phyloP scores from a whole-genome alignment of 2,329 filamentous ascomycete genomes.

The Cadophora sp. region DNA sequence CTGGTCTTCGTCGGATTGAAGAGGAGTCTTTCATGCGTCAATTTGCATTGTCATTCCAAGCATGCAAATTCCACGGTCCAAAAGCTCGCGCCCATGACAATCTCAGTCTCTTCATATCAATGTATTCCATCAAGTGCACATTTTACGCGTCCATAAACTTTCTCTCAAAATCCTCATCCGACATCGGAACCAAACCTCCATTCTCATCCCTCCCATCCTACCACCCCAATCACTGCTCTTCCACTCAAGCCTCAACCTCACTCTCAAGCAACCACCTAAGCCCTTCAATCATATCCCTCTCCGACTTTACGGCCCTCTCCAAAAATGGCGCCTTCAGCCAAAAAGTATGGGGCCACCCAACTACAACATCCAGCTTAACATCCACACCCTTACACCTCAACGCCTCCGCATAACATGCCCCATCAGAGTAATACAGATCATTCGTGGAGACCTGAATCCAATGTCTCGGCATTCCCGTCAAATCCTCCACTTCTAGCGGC shows the following conservation, averaged over 20 bases:
- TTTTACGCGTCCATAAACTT: not conserved
- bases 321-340: conserved; percentile 56
- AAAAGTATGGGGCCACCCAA: conserved; percentile 59
- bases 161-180: not conserved
- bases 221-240: not conserved
- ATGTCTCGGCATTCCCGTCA: conserved; percentile 47
- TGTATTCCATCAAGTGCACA: too few relatives aligned
- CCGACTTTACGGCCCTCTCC: conserved; percentile 50
- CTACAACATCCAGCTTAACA: conserved; percentile 52
- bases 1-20: too few relatives aligned
- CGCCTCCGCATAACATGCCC: conserved; percentile 55
- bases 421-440: conserved; percentile 59
- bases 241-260: conserved; percentile 7
- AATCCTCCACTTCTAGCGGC: conserved; percentile 45
- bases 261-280: conserved; percentile 49
- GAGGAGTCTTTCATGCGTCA: too few relatives aligned
- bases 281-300: conserved; percentile 52
- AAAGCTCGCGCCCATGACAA: too few relatives aligned
- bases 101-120: too few relatives aligned
- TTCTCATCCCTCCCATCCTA: too few relatives aligned
- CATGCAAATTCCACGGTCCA: too few relatives aligned
- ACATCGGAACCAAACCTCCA: not conserved
- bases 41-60: too few relatives aligned
- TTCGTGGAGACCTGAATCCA: conserved; percentile 60
- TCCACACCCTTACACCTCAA: conserved; percentile 50